These are phyloP conservation scores for Triticum urartu DNA, from an alignment of 176 grass and related monocot species.

Conservation along the genomic window DNA sequence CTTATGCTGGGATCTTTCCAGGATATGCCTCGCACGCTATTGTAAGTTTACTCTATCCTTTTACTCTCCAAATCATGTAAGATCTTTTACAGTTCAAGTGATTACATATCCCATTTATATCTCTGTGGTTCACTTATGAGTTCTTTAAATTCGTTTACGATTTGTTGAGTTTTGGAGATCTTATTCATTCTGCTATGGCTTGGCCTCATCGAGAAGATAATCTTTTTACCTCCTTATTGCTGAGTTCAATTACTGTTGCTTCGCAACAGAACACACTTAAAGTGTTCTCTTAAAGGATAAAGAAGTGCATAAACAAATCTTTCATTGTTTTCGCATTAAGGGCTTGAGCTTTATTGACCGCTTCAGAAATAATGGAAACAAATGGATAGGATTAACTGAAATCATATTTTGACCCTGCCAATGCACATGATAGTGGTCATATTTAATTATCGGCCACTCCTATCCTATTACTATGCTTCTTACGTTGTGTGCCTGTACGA, in stretches of 20 bases:
- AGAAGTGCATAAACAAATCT: not conserved
- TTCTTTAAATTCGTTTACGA: not conserved
- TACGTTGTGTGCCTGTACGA: too few relatives aligned
- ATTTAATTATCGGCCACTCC: not conserved
- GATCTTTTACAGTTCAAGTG: not conserved
- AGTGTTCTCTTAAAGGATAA: not conserved
- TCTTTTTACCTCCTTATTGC: slow-evolving; percentile 19
- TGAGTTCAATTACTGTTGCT: slow-evolving; percentile 20
- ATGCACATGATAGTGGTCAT: not conserved
- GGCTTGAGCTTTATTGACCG: not conserved
- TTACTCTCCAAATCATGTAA: slow-evolving; percentile 2
- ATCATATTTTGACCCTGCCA: slow-evolving; percentile 11
- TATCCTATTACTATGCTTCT: too few relatives aligned
- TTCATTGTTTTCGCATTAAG: not conserved
- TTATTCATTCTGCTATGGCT: not conserved
- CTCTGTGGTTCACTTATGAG: not conserved
- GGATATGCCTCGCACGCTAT: slow-evolving; percentile 43
- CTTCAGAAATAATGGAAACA: not conserved
- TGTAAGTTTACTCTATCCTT: slow-evolving; percentile 30
- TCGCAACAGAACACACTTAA: slow-evolving; percentile 12
- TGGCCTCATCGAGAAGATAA: not conserved
- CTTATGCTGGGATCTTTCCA: slow-evolving; percentile 53
- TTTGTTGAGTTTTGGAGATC: slow-evolving; percentile 4
- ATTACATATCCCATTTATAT: not conserved
- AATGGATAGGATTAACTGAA: slow-evolving; percentile 5